Evolutionary conservation across 805 yeast genomes (phyloP), one percentile per base, ranked within the genome.

Genomic region (Tetrapisispora pingtungensis): DNA sequence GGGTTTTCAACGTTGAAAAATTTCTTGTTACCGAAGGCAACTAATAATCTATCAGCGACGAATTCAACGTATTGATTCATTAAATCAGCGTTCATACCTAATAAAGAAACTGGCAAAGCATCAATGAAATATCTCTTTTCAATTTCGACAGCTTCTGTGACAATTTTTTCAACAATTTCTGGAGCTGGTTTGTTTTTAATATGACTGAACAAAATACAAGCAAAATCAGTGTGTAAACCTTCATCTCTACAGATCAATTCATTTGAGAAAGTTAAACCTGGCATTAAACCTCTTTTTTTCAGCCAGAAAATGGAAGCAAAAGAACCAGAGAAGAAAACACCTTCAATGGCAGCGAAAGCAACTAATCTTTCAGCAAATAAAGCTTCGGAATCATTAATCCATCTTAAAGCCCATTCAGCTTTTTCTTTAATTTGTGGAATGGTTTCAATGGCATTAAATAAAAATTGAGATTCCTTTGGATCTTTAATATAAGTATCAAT

Each of bases 21-120:
- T 73, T 89, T 89, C 70, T 82, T 73, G 75, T 87, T 86, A 54
- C 98, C 98, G 54, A 90, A 76, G 5, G 97, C 79, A 45, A 89
- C 79, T 50, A 90, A 76, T 62, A 90, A 75, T 73, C 98, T 84
- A 71, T 90, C 98, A 57, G 98, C 98, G 54, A 82, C 89, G 64
- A 90, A 90, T 72, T 93, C 96, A 59, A 90, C 96, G 72, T 90
- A 90, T 73, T 93, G 97, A 69, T 93, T 84, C 98, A 90, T 90
- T 63, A 90, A 77, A 56, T 76, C 78, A 52, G 82, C 70, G 74
- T 90, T 90, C 98, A 90, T 90, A 65, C 98, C 98, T 58, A 90
- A 77, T 61, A 90, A 75, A 46, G 89, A 78, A 51, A 81, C 89
- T 48, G 98, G 98, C 61, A 90, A 77, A 45, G 98, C 96, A 61